These are phyloP conservation scores for Apiospora kogelbergensis DNA, from an alignment of 2,329 filamentous ascomycete genomes.

Conservation along the genomic window DNA sequence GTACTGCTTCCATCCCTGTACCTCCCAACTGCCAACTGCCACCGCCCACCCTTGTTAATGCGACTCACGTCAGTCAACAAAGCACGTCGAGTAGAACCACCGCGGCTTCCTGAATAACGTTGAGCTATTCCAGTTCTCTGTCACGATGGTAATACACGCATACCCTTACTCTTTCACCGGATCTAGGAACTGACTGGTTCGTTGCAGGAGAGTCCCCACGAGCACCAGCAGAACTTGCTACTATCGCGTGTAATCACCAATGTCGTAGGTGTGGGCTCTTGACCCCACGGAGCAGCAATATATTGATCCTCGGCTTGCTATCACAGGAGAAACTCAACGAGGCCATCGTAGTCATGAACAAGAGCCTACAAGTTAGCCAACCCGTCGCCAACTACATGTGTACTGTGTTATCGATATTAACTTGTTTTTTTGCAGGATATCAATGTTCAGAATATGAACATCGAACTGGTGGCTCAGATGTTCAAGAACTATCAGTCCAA, in stretches of 20 bases:
- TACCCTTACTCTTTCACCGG: too few relatives aligned
- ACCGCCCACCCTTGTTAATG: not conserved
- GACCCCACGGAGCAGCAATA: not conserved
- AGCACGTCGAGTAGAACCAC: not conserved
- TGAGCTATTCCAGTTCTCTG: not conserved
- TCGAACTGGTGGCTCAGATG: constrained; percentile 97
- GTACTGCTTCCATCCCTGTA: not conserved
- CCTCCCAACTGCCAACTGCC: not conserved
- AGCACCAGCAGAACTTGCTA: constrained; percentile 93
- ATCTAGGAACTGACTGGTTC: not conserved
- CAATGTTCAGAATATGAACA: constrained; percentile 98
- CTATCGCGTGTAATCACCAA: constrained; percentile 96
- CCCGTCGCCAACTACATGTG: not conserved
- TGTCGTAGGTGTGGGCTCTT: constrained; percentile 64
- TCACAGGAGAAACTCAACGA: constrained; percentile 94
- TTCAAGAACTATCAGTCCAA: constrained; percentile 99
- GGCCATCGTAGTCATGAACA: constrained; percentile 89
- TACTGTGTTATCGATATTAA: not conserved
- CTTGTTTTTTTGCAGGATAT: constrained; percentile 68
- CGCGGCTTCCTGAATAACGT: not conserved
- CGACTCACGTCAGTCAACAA: not conserved
- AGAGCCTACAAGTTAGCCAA: constrained; percentile 71
- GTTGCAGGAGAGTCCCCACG: constrained; percentile 84
- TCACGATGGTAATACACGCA: not conserved
- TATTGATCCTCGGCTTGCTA: not conserved